Evolutionary conservation across 305 asterid genomes (phyloP).

Genomic region (Fraxinus sp.): DNA sequence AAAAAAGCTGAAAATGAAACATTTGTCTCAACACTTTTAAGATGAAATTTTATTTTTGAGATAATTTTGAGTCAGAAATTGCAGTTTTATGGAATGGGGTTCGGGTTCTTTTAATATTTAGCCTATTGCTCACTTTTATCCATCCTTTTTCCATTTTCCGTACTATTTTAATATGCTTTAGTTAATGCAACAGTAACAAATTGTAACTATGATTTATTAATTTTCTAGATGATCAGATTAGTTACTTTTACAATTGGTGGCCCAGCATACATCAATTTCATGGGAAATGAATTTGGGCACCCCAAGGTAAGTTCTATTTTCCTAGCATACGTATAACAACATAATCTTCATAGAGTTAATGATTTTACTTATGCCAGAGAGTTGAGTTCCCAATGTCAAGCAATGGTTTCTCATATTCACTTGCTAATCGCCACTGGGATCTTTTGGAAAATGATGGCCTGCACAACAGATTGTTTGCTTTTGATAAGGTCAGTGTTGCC

Average conservation of each 20-base stretch:
- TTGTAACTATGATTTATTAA: slow-evolving; percentile 19
- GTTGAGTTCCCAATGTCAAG: slow-evolving; percentile 91
- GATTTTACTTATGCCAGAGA: slow-evolving; percentile 51
- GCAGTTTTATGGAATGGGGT: background rate
- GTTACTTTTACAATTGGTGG: slow-evolving; percentile 91
- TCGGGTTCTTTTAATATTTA: background rate
- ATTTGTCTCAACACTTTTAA: background rate
- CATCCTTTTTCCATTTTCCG: slow-evolving; percentile 11
- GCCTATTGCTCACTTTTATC: background rate
- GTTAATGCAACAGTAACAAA: slow-evolving; percentile 15
- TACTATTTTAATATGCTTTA: slow-evolving; percentile 22
- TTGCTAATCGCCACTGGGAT: slow-evolving; percentile 87
- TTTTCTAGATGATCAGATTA: slow-evolving; percentile 80
- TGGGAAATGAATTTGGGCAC: slow-evolving; percentile 98
- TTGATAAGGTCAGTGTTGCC: slow-evolving; percentile 65
- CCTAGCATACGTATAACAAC: slow-evolving; percentile 11
- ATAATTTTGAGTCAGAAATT: slow-evolving; percentile 3
- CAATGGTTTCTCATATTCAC: slow-evolving; percentile 75
- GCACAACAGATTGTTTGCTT: slow-evolving; percentile 62
- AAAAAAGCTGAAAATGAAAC: slow-evolving; percentile 12
- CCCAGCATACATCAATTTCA: slow-evolving; percentile 85
- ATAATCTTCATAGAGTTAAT: slow-evolving; percentile 13
- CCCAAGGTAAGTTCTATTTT: slow-evolving; percentile 60
- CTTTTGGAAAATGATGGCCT: slow-evolving; percentile 61
- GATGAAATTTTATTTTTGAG: slow-evolving; percentile 11